Percentiles rank a stretch among this genome's conserved stretches.
Conservation (phyloP, 306 rosid genomes). For the Lagenaria siceraria region DNA sequence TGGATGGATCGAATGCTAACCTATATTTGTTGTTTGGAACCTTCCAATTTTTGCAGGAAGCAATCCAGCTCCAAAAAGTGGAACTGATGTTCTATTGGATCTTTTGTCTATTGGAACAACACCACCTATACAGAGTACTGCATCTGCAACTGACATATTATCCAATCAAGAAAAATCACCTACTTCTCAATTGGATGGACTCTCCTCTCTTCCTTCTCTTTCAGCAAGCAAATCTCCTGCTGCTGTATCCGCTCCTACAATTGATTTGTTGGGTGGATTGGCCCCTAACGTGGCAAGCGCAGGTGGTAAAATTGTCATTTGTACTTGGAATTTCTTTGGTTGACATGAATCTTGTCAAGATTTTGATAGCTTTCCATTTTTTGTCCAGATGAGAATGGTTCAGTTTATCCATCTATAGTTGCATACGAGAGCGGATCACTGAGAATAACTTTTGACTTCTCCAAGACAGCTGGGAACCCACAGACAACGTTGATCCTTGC, state of each 20-base stretch:
- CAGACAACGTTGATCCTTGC: slow-evolving; percentile 71
- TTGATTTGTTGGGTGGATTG: slow-evolving; percentile 74
- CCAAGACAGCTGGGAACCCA: slow-evolving; percentile 69
- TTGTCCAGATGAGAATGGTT: slow-evolving; percentile 57
- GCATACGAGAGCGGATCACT: slow-evolving; percentile 82
- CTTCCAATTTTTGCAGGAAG: slow-evolving; percentile 29
- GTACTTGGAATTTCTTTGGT: not conserved
- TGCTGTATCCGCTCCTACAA: slow-evolving; percentile 42
- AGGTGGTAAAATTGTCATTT: slow-evolving; percentile 19
- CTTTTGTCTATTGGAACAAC: slow-evolving; percentile 59
- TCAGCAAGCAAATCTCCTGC: slow-evolving; percentile 38
- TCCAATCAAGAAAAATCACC: slow-evolving; percentile 36
- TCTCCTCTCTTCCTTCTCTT: slow-evolving; percentile 45
- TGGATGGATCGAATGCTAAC: not conserved
- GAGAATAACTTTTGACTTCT: slow-evolving; percentile 65
- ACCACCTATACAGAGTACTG: slow-evolving; percentile 33
- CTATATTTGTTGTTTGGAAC: slow-evolving; percentile 11
- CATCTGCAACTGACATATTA: slow-evolving; percentile 42
- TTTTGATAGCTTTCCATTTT: slow-evolving; percentile 14
- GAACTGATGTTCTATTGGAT: slow-evolving; percentile 71
- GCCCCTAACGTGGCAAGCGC: slow-evolving; percentile 35
- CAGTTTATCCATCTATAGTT: slow-evolving; percentile 63
- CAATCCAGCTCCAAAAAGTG: slow-evolving; percentile 42
- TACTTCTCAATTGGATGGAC: slow-evolving; percentile 47
- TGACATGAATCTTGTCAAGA: not conserved